Evolutionary conservation across 2,329 filamentous ascomycete genomes (phyloP), one percentile per base, ranked within the genome.

Genomic region (Fragosphaeria purpurea): DNA sequence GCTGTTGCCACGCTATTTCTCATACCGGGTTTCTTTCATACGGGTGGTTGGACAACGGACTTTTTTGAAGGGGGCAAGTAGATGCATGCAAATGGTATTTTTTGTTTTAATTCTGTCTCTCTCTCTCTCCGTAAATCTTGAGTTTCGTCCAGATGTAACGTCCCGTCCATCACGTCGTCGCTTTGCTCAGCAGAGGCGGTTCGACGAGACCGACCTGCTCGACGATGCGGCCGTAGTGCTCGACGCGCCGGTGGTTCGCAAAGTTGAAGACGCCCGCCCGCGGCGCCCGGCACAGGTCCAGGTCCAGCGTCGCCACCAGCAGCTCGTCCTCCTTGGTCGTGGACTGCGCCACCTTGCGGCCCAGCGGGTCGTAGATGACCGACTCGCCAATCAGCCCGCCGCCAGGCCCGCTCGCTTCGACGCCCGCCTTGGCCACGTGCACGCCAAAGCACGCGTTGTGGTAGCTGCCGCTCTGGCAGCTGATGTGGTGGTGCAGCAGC

Each of bases 371-470:
- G 12, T 72, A 65, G 51, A 76, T 75, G 52, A 67, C 65, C 49
- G 68, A 73, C 5, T 72, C 73, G 6, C 62, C 73, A 46, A 77
- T 74, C 50, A 77, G 61, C 12, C 53, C 53, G 47, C 70, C 66
- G n/a, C 71, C 71, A n/a, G 54, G 32, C 4, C 54, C 56, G 7
- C 43, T 41, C 58, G 76, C 73, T 56, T 77, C 74, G 10, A 69
- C 50, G 5, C 74, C 74, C 40, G 69, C 72, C 50, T 73, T 70
- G 22, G 70, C 73, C 2, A 70, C 65, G 47, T 64, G 65, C 50
- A 77, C 67, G 39, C 67, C 69, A 58, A 74, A 77, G 53, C 70
- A 72, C n/a, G 67, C 67, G 56, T 77, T 75, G 59, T 71, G 71
- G 59, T 77, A 77, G 53, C 67, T 70, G 50, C 75, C 72, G 4